phyloP scores from a whole-genome alignment of 352 stramenopile genomes.

The Globisporangium lucens region DNA sequence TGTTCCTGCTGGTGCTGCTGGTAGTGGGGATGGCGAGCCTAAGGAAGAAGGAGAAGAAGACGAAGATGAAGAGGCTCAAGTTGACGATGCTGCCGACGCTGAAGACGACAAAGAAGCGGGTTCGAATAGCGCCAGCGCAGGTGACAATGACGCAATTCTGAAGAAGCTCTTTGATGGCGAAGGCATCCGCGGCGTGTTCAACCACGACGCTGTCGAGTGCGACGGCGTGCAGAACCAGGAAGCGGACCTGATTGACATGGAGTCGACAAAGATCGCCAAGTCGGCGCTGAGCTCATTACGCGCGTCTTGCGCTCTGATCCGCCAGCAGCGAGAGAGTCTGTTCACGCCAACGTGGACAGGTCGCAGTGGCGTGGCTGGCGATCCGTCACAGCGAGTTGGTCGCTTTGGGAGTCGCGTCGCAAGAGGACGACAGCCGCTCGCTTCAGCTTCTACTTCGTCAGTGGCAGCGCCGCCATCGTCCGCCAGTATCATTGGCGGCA shows the following conservation, averaged over 20 bases:
- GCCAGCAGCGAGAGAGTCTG: conserved; percentile 53
- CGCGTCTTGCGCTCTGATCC: conserved; percentile 71
- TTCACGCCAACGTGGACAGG: conserved; percentile 83
- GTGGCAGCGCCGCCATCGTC: conserved; percentile 5
- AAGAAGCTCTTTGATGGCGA: conserved; percentile 90
- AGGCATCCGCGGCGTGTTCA: conserved; percentile 93
- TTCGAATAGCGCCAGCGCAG: conserved; percentile 17
- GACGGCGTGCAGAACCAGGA: conserved; percentile 87
- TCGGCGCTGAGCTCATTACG: conserved; percentile 80
- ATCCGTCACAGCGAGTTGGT: conserved; percentile 46
- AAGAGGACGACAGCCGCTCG: conserved; percentile 18
- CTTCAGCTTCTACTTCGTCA: conserved; percentile 11
- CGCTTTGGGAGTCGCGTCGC: conserved; percentile 47
- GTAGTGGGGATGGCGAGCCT: background rate
- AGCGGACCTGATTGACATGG: conserved; percentile 89
- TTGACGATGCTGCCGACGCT: background rate
- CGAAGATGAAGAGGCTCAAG: conserved; percentile 13
- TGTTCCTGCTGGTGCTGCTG: conserved; percentile 6
- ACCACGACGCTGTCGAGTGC: conserved; percentile 92
- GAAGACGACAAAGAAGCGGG: background rate
- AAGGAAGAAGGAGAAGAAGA: conserved; percentile 23
- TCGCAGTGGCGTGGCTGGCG: conserved; percentile 59
- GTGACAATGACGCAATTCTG: conserved; percentile 87
- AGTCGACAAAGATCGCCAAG: conserved; percentile 87
- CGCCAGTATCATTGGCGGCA: background rate